These are phyloP conservation scores for Herpetospermum pedunculosum DNA, from an alignment of 306 rosid species.

Conservation along the genomic window DNA sequence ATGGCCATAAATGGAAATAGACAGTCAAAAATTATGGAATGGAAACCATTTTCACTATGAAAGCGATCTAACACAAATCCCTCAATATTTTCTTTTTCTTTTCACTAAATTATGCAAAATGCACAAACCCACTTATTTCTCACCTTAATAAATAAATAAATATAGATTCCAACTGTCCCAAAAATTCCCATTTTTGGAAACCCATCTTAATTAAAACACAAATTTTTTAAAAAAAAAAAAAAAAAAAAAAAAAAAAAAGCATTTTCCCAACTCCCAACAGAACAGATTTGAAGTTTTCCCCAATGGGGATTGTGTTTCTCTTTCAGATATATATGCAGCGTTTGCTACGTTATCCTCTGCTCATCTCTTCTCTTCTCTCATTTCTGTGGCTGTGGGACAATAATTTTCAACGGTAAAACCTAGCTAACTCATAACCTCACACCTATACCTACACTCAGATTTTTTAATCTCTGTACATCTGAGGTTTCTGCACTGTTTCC, in stretches of 20 bases:
- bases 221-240: background rate
- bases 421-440: too few species aligned
- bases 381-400: background rate
- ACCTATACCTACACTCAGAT: too few species aligned
- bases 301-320: background rate
- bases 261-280: background rate
- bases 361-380: background rate
- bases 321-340: background rate
- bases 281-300: background rate
- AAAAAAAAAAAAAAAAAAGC: background rate
- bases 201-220: background rate
- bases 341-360: too few species aligned
- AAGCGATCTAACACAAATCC: background rate
- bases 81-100: background rate
- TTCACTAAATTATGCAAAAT: background rate
- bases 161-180: conserved; percentile 31
- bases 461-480: conserved; percentile 12
- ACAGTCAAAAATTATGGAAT: background rate
- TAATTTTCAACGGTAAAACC: background rate
- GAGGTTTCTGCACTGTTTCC: conserved; percentile 26
- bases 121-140: background rate
- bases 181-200: conserved; percentile 32
- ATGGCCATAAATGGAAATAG: conserved; percentile 1
- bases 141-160: background rate
- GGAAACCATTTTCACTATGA: background rate